Evolutionary conservation across 768 basidiomycete species (phyloP).

Genomic region (Royoungia palumana): DNA sequence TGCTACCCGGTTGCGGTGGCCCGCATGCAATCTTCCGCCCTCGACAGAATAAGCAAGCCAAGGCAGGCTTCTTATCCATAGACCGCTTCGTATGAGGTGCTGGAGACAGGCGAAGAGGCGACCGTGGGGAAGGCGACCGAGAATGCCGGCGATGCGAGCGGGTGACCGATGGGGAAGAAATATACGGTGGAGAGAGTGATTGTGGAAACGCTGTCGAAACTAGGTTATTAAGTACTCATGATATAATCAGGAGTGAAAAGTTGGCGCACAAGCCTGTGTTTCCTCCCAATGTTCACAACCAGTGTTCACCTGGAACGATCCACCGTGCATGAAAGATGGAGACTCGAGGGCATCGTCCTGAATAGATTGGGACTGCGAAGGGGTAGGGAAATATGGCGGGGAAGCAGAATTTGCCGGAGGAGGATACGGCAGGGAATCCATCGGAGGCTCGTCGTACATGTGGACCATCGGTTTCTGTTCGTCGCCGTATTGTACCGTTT

Average conservation of each 20-base stretch:
- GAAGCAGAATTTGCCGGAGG: conserved; percentile 24
- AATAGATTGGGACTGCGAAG: conserved; percentile 4
- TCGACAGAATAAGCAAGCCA: conserved; percentile 65
- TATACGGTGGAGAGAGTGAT: conserved; percentile 10
- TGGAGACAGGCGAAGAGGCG: conserved; percentile 20
- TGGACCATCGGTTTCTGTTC: conserved; percentile 8
- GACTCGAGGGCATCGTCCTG: conserved; percentile 17
- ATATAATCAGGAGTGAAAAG: conserved; percentile 10
- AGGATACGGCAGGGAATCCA: conserved; percentile 32
- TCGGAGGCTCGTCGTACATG: conserved; percentile 23
- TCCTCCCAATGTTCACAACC: conserved; percentile 26
- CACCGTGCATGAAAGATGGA: conserved; percentile 12
- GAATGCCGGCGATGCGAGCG: conserved; percentile 24
- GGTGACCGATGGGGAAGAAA: conserved; percentile 7
- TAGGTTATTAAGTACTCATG: conserved; percentile 20
- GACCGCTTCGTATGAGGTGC: conserved; percentile 22
- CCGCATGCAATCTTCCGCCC: conserved; percentile 71
- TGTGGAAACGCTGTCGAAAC: conserved; percentile 8
- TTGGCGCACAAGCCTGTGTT: neutral
- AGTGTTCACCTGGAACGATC: conserved; percentile 4
- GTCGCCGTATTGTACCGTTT: conserved; percentile 9
- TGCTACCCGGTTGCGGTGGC: conserved; percentile 49
- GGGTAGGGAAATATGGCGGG: conserved; percentile 18
- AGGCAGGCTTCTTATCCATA: conserved; percentile 52
- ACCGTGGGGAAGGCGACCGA: conserved; percentile 28